These are phyloP conservation scores for Selenicereus undatus DNA, from an alignment of 148 eudicot species.

Conservation along the genomic window DNA sequence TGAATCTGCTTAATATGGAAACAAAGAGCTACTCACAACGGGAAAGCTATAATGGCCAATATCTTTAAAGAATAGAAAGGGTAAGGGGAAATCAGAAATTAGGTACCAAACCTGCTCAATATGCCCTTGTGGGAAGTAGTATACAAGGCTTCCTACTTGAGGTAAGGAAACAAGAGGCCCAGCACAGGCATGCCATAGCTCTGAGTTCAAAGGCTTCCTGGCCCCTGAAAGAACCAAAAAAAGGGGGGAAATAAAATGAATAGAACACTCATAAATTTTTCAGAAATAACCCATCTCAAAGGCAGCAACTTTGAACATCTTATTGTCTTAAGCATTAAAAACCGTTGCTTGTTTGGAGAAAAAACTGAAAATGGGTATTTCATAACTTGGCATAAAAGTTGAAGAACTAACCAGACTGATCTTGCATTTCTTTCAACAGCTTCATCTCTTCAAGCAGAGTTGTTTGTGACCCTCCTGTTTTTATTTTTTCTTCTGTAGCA, in stretches of 20 bases:
- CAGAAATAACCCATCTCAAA: background rate
- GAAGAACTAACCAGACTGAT: slow-evolving; percentile 56
- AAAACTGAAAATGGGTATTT: background rate
- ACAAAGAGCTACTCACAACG: slow-evolving; percentile 4
- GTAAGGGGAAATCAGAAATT: background rate
- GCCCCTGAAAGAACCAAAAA: slow-evolving; percentile 30
- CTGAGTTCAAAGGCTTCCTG: slow-evolving; percentile 60
- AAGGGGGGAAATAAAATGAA: background rate
- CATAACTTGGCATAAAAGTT: background rate
- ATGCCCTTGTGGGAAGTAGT: slow-evolving; percentile 97
- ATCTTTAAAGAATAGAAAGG: background rate
- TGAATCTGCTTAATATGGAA: slow-evolving; percentile 22
- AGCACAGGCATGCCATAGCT: slow-evolving; percentile 98
- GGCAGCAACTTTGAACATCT: background rate
- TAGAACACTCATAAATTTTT: background rate
- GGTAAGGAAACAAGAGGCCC: slow-evolving; percentile 92
- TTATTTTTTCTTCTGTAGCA: slow-evolving; percentile 55
- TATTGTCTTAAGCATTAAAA: background rate
- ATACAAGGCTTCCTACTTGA: slow-evolving; percentile 88
- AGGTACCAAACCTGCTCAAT: slow-evolving; percentile 73
- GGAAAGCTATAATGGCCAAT: background rate
- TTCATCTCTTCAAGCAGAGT: slow-evolving; percentile 74
- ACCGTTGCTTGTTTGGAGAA: background rate
- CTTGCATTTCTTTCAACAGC: slow-evolving; percentile 78
- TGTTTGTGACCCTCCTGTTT: slow-evolving; percentile 37